phyloP scores from a whole-genome alignment of 169 alveolate genomes.

The Plasmodium vivax region DNA sequence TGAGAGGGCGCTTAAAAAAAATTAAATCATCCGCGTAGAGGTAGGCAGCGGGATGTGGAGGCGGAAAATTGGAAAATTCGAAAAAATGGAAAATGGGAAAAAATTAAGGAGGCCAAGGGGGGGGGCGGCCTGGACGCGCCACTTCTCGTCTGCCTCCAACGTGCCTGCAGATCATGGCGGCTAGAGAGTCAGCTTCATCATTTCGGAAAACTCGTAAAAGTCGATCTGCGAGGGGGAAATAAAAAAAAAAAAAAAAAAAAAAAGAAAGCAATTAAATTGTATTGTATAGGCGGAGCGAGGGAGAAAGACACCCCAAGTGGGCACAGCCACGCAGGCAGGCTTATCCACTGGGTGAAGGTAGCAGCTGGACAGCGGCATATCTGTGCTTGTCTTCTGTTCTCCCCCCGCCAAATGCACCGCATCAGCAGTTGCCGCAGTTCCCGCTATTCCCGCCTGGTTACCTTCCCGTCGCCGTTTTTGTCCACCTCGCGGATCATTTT shows the following conservation, averaged over 20 bases:
- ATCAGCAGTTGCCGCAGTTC: too few species aligned
- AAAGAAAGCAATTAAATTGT: too few species aligned
- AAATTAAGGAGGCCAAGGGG: background rate
- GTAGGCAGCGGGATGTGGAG: background rate
- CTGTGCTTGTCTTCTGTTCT: background rate
- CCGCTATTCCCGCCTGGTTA: background rate
- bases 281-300: too few species aligned
- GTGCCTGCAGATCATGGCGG: background rate
- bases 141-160: background rate
- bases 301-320: background rate
- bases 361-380: background rate
- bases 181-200: conserved; percentile 65
- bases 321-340: background rate
- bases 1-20: background rate
- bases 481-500: conserved; percentile 80
- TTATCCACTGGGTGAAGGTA: background rate
- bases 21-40: background rate
- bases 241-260: background rate
- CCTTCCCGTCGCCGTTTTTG: conserved; percentile 79
- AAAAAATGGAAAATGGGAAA: background rate
- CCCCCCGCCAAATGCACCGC: background rate
- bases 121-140: background rate
- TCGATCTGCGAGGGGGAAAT: conserved; percentile 52
- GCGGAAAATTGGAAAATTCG: background rate
- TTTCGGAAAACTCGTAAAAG: conserved; percentile 79